Evolutionary conservation across 1,284 basidiomycete species (phyloP).

Genomic region (Apiotrichum porosum): DNA sequence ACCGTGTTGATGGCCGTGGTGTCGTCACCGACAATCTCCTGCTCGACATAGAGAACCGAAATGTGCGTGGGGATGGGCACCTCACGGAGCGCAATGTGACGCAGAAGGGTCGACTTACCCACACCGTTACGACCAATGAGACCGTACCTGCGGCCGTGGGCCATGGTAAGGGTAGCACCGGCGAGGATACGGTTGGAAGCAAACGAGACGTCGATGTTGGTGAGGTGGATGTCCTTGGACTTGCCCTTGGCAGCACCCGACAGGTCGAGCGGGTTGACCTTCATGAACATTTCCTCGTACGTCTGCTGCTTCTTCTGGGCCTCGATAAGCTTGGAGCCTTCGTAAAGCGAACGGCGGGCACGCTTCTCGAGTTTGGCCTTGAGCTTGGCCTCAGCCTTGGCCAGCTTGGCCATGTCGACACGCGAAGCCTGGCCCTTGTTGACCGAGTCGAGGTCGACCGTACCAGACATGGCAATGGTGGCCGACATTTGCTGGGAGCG

Average conservation of each 20-base stretch:
- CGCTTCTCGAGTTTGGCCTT: constrained; percentile 97
- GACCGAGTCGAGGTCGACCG: constrained; percentile 87
- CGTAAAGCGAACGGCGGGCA: constrained; percentile 80
- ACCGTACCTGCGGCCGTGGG: constrained; percentile 81
- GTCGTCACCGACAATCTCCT: constrained; percentile 94
- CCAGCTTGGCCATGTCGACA: constrained; percentile 96
- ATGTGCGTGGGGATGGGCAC: constrained; percentile 90
- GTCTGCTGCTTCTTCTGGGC: constrained; percentile 91
- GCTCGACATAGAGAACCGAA: constrained; percentile 93
- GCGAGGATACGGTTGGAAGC: constrained; percentile 85
- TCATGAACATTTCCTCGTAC: constrained; percentile 99
- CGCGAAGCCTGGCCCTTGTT: constrained; percentile 92
- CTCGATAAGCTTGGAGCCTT: constrained; percentile 91
- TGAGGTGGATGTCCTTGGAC: constrained; percentile 93
- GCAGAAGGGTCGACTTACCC: constrained; percentile 95
- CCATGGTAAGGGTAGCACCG: constrained; percentile 74
- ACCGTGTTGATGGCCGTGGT: constrained; percentile 89
- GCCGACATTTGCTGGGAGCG: constrained; percentile 71
- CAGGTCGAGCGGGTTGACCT: constrained; percentile 93
- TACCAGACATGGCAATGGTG: constrained; percentile 76
- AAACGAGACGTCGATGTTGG: constrained; percentile 92
- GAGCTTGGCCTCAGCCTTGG: constrained; percentile 97
- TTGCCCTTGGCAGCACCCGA: constrained; percentile 74
- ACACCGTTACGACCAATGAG: constrained; percentile 69
- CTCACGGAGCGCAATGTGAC: constrained; percentile 92